These are phyloP conservation scores for Syncephalastrum racemosum DNA, from an alignment of 371 early-diverging fungal species.

Conservation along the genomic window DNA sequence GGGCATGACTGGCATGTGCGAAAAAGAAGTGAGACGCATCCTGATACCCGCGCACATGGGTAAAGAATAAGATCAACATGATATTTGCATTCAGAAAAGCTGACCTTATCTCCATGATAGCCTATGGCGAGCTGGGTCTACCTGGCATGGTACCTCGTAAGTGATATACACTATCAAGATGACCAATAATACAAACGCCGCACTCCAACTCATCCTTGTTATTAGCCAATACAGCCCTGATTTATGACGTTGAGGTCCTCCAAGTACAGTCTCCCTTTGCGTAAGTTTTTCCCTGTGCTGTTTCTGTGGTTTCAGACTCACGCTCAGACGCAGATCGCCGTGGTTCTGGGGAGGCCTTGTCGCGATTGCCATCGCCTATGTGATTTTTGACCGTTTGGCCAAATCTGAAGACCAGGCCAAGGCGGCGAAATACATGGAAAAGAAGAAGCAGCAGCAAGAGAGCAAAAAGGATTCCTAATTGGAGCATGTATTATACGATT, in stretches of 20 bases:
- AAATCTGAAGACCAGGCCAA: slow-evolving; percentile 20
- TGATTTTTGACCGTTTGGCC: slow-evolving; percentile 15
- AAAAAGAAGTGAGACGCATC: slow-evolving; percentile 66
- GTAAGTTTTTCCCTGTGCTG: slow-evolving; percentile 20
- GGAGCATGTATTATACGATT: too few species aligned
- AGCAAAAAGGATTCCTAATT: background rate
- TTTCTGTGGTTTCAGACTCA: background rate
- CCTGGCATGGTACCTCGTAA: slow-evolving; percentile 39
- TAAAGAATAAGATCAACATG: slow-evolving; percentile 8
- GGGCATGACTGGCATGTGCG: slow-evolving; percentile 72
- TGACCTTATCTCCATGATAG: slow-evolving; percentile 5
- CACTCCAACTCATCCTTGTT: background rate
- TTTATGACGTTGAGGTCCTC: slow-evolving; percentile 40
- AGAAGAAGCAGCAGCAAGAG: slow-evolving; percentile 12
- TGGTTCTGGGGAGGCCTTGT: slow-evolving; percentile 35
- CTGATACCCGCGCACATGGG: slow-evolving; percentile 61
- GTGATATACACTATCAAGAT: background rate
- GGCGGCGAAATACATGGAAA: slow-evolving; percentile 22
- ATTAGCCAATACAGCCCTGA: slow-evolving; percentile 33
- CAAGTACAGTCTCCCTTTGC: slow-evolving; percentile 26
- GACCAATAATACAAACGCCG: too few species aligned
- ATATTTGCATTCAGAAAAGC: background rate
- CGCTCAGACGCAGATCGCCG: slow-evolving; percentile 23
- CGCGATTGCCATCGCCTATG: slow-evolving; percentile 11
- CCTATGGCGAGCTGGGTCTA: slow-evolving; percentile 35